A percentile compares a stretch with the other conserved stretches of the same genome.
Conservation (phyloP, 139 green algal species). For the Gonium pectorale region DNA sequence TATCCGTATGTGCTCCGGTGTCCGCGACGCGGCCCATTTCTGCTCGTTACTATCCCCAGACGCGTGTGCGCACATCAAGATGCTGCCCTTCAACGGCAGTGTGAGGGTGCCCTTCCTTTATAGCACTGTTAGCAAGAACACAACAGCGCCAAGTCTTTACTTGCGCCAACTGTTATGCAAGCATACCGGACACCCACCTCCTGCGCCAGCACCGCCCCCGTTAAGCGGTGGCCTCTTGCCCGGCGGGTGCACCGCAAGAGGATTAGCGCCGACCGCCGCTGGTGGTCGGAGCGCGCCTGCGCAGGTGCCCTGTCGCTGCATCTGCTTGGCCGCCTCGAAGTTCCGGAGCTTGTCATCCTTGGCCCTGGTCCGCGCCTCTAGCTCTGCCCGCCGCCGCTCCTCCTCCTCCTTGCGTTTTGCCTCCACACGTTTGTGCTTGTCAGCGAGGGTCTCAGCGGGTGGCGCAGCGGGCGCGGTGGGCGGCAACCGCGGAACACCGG, state of each 20-base stretch:
- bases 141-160: no score
- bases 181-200: no score
- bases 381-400: constrained; percentile 27
- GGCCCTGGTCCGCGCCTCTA: background rate
- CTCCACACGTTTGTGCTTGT: constrained; percentile 45
- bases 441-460: background rate
- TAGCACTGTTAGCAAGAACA: no score
- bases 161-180: no score
- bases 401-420: constrained; percentile 38
- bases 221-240: constrained; percentile 34
- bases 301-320: background rate
- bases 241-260: background rate
- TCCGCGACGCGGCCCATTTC: no score
- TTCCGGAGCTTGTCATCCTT: constrained; percentile 41
- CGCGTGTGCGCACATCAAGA: no score
- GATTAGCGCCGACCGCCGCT: background rate
- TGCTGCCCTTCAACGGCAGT: no score
- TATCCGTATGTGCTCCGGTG: no score
- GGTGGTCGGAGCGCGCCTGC: constrained; percentile 21
- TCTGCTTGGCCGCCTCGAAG: constrained; percentile 22
- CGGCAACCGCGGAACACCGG: background rate
- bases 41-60: no score
- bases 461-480: background rate
- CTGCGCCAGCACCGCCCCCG: background rate
- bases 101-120: no score